phyloP scores from a whole-genome alignment of 306 rosid genomes.

The Vigna mungo region DNA sequence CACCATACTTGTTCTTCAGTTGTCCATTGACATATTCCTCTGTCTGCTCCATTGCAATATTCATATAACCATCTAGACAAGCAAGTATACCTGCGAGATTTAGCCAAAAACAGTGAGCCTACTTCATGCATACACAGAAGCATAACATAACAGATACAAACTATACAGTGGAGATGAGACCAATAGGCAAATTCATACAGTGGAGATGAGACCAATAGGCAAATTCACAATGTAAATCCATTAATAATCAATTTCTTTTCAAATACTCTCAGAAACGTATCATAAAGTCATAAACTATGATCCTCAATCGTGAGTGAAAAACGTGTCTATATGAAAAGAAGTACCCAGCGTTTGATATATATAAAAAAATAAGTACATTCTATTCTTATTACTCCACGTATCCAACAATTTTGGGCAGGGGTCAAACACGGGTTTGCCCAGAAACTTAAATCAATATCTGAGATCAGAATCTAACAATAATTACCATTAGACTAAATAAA shows the following conservation, averaged over 20 bases:
- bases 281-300: background rate
- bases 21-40: constrained; percentile 97
- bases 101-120: constrained; percentile 34
- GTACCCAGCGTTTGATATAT: constrained; percentile 15
- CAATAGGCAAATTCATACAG: constrained; percentile 26
- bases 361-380: background rate
- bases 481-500: background rate
- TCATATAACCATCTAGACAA: constrained; percentile 98
- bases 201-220: constrained; percentile 18
- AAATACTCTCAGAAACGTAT: constrained; percentile 24
- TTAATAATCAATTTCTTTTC: background rate
- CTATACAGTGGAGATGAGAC: background rate
- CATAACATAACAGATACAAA: constrained; percentile 2
- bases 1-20: constrained; percentile 93
- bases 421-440: background rate
- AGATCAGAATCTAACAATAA: constrained; percentile 20
- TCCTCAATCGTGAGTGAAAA: background rate
- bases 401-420: background rate
- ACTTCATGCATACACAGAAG: constrained; percentile 16
- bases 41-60: constrained; percentile 98
- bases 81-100: constrained; percentile 82
- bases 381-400: constrained; percentile 3
- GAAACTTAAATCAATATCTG: background rate
- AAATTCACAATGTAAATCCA: constrained; percentile 9
- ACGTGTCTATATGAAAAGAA: constrained; percentile 8